Conservation (phyloP, 495 filamentous ascomycete genomes). For the Hypoxylon cercidicola region DNA sequence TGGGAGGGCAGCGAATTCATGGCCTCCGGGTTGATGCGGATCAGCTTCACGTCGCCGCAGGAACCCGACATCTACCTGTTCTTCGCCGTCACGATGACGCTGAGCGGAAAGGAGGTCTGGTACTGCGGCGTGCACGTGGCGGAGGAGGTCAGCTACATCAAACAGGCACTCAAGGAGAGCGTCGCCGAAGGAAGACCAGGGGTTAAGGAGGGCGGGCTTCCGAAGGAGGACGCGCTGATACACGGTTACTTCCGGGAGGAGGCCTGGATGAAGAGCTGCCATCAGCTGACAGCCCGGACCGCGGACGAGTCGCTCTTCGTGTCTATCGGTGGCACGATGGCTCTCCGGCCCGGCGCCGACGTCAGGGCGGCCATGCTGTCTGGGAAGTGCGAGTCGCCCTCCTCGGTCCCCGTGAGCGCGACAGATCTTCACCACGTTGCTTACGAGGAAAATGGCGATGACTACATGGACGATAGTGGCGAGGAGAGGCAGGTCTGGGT, state of each 20-base stretch:
- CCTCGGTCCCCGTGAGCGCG: slow-evolving; percentile 16
- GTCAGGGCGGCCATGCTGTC: slow-evolving; percentile 23
- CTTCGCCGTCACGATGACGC: slow-evolving; percentile 20
- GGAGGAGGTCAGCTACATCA: slow-evolving; percentile 13
- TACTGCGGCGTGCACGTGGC: slow-evolving; percentile 8
- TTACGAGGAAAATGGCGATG: slow-evolving; percentile 33
- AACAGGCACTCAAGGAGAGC: slow-evolving; percentile 10
- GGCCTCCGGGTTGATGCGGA: slow-evolving; percentile 19
- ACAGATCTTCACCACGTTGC: slow-evolving; percentile 3
- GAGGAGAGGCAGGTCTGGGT: slow-evolving; percentile 25
- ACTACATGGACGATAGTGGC: slow-evolving; percentile 19
- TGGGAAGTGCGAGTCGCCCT: slow-evolving; percentile 16
- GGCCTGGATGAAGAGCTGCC: slow-evolving; percentile 7
- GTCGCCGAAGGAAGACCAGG: neutral
- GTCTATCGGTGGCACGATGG: slow-evolving; percentile 15
- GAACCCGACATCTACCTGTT: slow-evolving; percentile 23
- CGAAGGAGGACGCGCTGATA: slow-evolving; percentile 14
- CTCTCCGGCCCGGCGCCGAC: neutral
- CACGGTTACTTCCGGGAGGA: slow-evolving; percentile 4
- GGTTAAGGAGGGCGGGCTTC: neutral
- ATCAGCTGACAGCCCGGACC: slow-evolving; percentile 1
- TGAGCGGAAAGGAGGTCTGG: slow-evolving; percentile 10
- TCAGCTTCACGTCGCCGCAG: slow-evolving; percentile 29
- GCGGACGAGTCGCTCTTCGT: slow-evolving; percentile 22
- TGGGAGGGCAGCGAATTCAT: slow-evolving; percentile 15